These are phyloP conservation scores for Metarhizium robertsii DNA, from an alignment of 2,329 filamentous ascomycete species.

Conservation along the genomic window DNA sequence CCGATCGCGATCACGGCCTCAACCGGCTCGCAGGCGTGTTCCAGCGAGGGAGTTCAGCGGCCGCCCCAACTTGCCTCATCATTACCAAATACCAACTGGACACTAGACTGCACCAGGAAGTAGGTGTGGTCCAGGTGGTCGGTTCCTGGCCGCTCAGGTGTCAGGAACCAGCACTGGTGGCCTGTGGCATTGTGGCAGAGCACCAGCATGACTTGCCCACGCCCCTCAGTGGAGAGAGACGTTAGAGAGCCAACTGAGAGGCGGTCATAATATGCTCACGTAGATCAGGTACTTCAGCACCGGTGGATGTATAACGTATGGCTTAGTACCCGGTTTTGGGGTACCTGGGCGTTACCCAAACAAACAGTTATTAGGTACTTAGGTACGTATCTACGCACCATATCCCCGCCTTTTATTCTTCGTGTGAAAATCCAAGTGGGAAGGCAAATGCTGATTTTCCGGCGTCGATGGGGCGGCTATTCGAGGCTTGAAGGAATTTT, in stretches of 20 bases:
- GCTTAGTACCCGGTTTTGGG: neutral
- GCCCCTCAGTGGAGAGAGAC: slow-evolving; percentile 1
- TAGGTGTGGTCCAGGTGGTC: slow-evolving; percentile 16
- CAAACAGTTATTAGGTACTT: neutral
- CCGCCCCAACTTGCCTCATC: slow-evolving; percentile 9
- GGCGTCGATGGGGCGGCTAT: slow-evolving; percentile 17
- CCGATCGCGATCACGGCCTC: slow-evolving; percentile 25
- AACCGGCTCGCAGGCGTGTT: neutral
- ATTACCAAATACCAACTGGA: slow-evolving; percentile 23
- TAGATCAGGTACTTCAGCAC: too few relatives aligned
- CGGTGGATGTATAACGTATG: neutral
- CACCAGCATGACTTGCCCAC: slow-evolving; percentile 3
- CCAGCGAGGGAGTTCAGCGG: neutral
- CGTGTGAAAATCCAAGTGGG: neutral
- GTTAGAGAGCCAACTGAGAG: neutral
- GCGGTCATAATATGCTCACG: too few relatives aligned
- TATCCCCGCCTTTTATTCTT: too few relatives aligned
- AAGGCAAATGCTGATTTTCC: slow-evolving; percentile 5
- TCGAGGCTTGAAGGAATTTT: slow-evolving; percentile 21
- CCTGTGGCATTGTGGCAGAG: slow-evolving; percentile 2
- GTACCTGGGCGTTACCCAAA: too few relatives aligned
- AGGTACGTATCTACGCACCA: neutral
- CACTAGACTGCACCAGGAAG: slow-evolving; percentile 22
- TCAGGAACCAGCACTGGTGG: slow-evolving; percentile 16
- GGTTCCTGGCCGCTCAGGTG: slow-evolving; percentile 16